Evolutionary conservation across 2,329 filamentous ascomycete species (phyloP).

Genomic region (Ilyonectria robusta): DNA sequence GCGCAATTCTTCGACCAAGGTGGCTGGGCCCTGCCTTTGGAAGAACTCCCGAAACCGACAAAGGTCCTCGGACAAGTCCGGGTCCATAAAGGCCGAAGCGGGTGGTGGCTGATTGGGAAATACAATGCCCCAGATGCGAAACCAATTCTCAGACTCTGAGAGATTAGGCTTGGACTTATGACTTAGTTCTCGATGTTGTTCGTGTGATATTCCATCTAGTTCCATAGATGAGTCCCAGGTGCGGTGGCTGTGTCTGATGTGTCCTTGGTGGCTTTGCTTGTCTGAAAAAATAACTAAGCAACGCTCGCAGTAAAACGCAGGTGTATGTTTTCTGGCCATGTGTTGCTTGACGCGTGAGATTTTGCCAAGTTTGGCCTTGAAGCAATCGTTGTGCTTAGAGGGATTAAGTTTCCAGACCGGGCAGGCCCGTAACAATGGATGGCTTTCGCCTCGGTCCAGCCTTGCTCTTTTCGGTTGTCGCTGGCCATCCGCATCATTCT

Average conservation of each 20-base stretch:
- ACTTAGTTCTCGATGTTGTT: conserved; percentile 26
- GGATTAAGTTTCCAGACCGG: conserved; percentile 15
- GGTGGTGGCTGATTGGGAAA: background rate
- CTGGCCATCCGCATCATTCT: background rate
- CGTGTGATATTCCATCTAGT: conserved; percentile 14
- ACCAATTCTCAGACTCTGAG: background rate
- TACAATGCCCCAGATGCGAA: background rate
- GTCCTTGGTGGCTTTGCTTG: background rate
- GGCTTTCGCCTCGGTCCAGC: background rate
- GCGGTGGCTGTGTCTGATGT: background rate
- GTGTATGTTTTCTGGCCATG: background rate
- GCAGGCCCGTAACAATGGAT: background rate
- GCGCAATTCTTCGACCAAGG: background rate
- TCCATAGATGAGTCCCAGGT: background rate
- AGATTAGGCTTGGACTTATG: background rate
- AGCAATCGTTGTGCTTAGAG: conserved; percentile 1
- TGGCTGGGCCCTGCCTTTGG: background rate
- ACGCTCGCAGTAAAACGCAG: background rate
- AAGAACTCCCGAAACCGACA: background rate
- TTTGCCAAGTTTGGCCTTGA: background rate
- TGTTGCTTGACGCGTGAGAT: conserved; percentile 9
- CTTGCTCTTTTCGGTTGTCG: background rate
- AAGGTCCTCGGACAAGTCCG: background rate
- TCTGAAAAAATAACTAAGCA: background rate
- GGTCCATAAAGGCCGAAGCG: background rate